Conservation (phyloP, 805 yeast genomes). For the Lipomyces orientalis region DNA sequence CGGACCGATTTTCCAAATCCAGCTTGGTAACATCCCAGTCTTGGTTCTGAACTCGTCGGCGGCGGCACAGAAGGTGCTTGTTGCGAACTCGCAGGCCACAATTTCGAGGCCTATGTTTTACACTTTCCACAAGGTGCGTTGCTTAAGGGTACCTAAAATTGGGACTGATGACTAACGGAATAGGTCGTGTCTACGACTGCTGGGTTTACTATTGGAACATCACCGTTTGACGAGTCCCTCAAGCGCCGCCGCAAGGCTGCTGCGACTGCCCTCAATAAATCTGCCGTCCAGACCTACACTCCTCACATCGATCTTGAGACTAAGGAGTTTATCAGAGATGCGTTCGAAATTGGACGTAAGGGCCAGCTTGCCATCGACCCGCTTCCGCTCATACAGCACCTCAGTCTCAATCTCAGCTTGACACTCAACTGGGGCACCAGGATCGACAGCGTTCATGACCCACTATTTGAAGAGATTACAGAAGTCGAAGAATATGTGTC, state of each 20-base stretch:
- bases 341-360: slow-evolving; percentile 35
- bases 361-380: slow-evolving; percentile 41
- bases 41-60: slow-evolving; percentile 71
- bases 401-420: slow-evolving; percentile 49
- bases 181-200: slow-evolving; percentile 51
- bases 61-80: slow-evolving; percentile 61
- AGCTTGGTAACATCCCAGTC: slow-evolving; percentile 62
- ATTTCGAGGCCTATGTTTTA: slow-evolving; percentile 70
- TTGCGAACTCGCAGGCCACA: slow-evolving; percentile 55
- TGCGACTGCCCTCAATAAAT: slow-evolving; percentile 49
- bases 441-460: slow-evolving; percentile 44
- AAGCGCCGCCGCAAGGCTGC: slow-evolving; percentile 49
- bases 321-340: slow-evolving; percentile 44
- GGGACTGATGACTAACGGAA: neutral
- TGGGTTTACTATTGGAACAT: slow-evolving; percentile 53
- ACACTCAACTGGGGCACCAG: slow-evolving; percentile 52
- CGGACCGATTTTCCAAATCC: slow-evolving; percentile 61
- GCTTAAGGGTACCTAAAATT: neutral
- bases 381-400: slow-evolving; percentile 46
- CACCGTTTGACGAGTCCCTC: slow-evolving; percentile 52
- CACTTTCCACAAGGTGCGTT: slow-evolving; percentile 65
- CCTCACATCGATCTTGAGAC: slow-evolving; percentile 48
- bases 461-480: slow-evolving; percentile 36
- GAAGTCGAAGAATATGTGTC: slow-evolving; percentile 40
- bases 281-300: slow-evolving; percentile 47